Evolutionary conservation across 2,329 filamentous ascomycete genomes (phyloP), one percentile per base, ranked within the genome.

Genomic region (Trichophyton mentagrophytes): DNA sequence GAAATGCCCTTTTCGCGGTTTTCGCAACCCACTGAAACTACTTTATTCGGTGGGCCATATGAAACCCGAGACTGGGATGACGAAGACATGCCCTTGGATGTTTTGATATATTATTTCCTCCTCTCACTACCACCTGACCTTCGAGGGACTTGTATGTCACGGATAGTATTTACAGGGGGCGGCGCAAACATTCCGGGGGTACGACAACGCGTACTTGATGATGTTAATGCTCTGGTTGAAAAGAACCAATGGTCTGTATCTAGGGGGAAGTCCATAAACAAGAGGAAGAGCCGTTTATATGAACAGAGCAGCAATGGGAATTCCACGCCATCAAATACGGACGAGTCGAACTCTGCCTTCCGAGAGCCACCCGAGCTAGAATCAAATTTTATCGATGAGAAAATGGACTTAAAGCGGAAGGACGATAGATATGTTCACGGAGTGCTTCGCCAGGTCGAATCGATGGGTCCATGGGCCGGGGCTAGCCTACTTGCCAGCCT

Each of bases 131-230:
- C 90, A 0, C 76, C 92, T 3, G 93, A 99, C 72, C 85, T 91
- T 3, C 85, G 93, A 25, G 86, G 88, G 0, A 75, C 86, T 3
- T 96, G 92, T 72, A 93, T 96, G 85, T 85, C 90, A 1, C 87
- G 92, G 44, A 88, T 97, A 53, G 78, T 96, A 15, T 88, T 99
- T 68, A 87, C 86, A 0, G 93, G 93, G 36, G 90, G 90, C 1
- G 87, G 87, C 56, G 85, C 90, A 4, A 82, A 82, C 27, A 84
- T 96, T 7, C 81, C 91, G 0, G 93, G 93, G 0, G 76, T 99
- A 27, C 90, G 89, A 65, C 79, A 81, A 25, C 84, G 92, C 27
- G 80, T 96, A 42, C 74, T 96, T 36, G 82, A 87, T 61, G 91
- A 97, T 67, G 74, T 97, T 0, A 80, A 81, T 3, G 73, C 76